Base-by-base conservation (phyloP, 345 rosid species). In the Syzygium aromaticum region DNA sequence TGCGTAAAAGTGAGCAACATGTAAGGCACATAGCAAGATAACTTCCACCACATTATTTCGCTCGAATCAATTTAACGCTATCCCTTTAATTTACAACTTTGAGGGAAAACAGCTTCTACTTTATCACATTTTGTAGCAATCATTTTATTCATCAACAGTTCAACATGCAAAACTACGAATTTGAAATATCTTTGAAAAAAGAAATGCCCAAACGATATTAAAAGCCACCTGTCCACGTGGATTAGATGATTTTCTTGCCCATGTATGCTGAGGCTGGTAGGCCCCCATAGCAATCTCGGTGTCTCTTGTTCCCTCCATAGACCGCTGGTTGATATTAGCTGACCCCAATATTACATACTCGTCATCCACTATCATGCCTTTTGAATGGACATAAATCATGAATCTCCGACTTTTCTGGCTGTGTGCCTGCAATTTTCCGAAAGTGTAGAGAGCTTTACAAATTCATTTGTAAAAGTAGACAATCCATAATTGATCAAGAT, bases 231-330 rank as follows among this genome's bases (percentile, higher is more conserved):
- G 98, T 89, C 97, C 98, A 12, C 80, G 93, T 21, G 99, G 99
- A 89, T 91, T 91, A 14, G 94, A 92, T 11, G 78, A 93, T 83
- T 88, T 90, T 84, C 92, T 89, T 73, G 95, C 98, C 96, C 98
- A 94, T n/a, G 98, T 95, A 92, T 97, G 92, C 63, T 89, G 93
- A 89, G 98, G 99, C 92, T 97, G 99, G 90, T 97, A 97, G 84
- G 99, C 96, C 86, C 99, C 99, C 99, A 97, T 97, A 63, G 99
- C 99, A 85, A 97, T 97, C 92, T 97, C 99, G 16, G 98, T 95
- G 86, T 96, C 99, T 92, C 99, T 92, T 19, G 98, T 93, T 84
- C 99, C 99, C 87, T 97, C 99, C 96, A 97, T 94, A 59, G 99
- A 97, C 11, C 99, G 96, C 90, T 96, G 99, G 88, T 97, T 96